Base-by-base conservation (phyloP, 108 stramenopile genomes). In the Skeletonema marinoi region DNA sequence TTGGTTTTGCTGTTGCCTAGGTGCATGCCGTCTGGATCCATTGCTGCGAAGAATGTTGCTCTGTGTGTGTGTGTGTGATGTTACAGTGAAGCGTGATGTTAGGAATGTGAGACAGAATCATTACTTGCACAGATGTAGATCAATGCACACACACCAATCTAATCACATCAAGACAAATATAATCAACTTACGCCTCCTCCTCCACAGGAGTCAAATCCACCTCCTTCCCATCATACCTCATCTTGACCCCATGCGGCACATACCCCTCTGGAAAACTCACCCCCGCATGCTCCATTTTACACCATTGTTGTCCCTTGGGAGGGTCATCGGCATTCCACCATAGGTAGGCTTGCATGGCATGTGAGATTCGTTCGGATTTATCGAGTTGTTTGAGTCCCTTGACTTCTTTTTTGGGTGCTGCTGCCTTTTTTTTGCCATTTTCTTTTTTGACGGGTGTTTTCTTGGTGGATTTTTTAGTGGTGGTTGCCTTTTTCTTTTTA, bases 11-110 rank as follows among this genome's bases (percentile, higher is more conserved):
- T 84, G 72, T 96, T 94, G 21, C 94, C 95, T 6, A 98, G 85
- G 74, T 98, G 98, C 90, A 96, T 97, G n/a, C 95, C 96, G 11
- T 97, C 93, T 8, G 89, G 91, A 80, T 94, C 96, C 94, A 97
- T 96, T 50, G 94, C 92, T 2, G 99, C 99, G 83, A 95, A 98
- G 77, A 98, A 98, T 3, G 98, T 99, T 32, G 98, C 98, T 11
- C 90, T 91, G 25, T 25, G 25, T 25, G 25, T 25, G 25, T n/a
- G n/a, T n/a, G n/a, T n/a, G 50, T 69, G 35, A 41, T 69, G 12
- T 19, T 68, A 33, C 13, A 33, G 10, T 13, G n/a, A n/a, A n/a
- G n/a, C n/a, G 42, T 25, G 54, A 9, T 29, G 19, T 19, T 42
- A 4, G 9, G 11, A 19, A 6, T 16, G n/a, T 9, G 16, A 44